These are phyloP conservation scores for Calonectria pauciramosa DNA, from an alignment of 2,329 filamentous ascomycete genomes.

Conservation along the genomic window DNA sequence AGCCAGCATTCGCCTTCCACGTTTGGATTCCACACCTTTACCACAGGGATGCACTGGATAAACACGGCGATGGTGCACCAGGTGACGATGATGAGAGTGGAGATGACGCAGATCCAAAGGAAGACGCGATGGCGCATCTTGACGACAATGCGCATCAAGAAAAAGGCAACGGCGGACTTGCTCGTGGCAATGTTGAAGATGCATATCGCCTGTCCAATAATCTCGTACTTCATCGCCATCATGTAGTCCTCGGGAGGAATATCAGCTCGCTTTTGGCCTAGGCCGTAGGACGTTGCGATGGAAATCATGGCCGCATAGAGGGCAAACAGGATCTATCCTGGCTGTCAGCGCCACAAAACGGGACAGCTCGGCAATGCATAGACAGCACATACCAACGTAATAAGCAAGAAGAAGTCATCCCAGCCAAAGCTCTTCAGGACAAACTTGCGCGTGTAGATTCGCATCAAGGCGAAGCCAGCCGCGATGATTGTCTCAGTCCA, in stretches of 20 bases:
- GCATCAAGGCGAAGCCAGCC: neutral
- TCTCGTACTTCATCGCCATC: constrained; percentile 26
- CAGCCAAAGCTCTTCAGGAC: constrained; percentile 1
- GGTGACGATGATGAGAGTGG: neutral
- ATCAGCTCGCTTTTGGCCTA: neutral
- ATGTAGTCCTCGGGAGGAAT: neutral
- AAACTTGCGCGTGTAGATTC: constrained; percentile 13
- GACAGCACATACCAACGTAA: neutral
- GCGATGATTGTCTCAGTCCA: constrained; percentile 8
- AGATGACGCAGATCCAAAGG: constrained; percentile 42
- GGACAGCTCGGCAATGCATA: neutral
- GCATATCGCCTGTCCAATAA: constrained; percentile 30
- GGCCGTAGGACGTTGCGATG: neutral
- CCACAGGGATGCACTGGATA: constrained; percentile 44
- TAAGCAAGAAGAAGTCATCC: constrained; percentile 9
- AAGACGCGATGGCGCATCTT: constrained; percentile 39
- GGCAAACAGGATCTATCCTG: neutral
- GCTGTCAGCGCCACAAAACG: neutral
- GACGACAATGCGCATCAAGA: constrained; percentile 45
- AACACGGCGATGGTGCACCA: constrained; percentile 22
- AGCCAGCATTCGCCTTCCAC: constrained; percentile 39
- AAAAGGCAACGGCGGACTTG: constrained; percentile 30
- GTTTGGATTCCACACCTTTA: constrained; percentile 39
- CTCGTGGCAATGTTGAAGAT: constrained; percentile 33
- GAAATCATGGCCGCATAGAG: constrained; percentile 8